Evolutionary conservation across 2,329 filamentous ascomycete species (phyloP), one percentile per base, ranked within the genome.

Genomic region (Tetracladium maxilliforme): DNA sequence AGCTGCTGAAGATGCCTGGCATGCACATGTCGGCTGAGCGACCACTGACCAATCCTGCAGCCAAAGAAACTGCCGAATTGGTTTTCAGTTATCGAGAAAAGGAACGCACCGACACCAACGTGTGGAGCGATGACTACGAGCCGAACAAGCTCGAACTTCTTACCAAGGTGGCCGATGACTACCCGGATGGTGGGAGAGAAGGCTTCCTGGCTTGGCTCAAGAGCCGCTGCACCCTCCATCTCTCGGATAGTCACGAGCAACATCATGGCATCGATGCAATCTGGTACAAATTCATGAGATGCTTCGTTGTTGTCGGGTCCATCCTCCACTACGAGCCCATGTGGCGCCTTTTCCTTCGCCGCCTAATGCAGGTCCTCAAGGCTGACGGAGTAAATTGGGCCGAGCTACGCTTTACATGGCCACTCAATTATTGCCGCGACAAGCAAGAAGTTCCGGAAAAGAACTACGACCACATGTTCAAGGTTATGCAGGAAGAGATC

Each of bases 281-380:
- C 27, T 94, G 86, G 84, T 55, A 61, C 14, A 86, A 90, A 43
- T 92, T 94, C 50, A 56, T 54, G 24, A 69, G 65, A 22, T 78
- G 75, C 32, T 93, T 94, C 49, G 52, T 63, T 4, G 67, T 87
- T 4, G 61, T 87, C 22, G 68, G 69, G 20, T 75, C 71, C 10
- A 66, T 93, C 25, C 62, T 93, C 24, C 80, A 78, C 50, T 93
- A 94, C 50, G 87, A 94, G 50, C 86, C 86, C 10, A 81, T 95
- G 33, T 87, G 81, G 52, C 70, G 83, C 14, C 58, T 60, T 11
- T 92, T 83, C 41, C 54, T 94, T 31, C 70, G 65, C 15, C 64
- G 69, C 13, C 61, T 94, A 38, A 69, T 92, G 48, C 56, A 56
- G 24, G 63, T 75, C 23, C 58, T 94, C 13, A 60, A 74, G n/a